These are phyloP conservation scores for Parmales sp. DNA, from an alignment of 108 stramenopile species.

Conservation along the genomic window DNA sequence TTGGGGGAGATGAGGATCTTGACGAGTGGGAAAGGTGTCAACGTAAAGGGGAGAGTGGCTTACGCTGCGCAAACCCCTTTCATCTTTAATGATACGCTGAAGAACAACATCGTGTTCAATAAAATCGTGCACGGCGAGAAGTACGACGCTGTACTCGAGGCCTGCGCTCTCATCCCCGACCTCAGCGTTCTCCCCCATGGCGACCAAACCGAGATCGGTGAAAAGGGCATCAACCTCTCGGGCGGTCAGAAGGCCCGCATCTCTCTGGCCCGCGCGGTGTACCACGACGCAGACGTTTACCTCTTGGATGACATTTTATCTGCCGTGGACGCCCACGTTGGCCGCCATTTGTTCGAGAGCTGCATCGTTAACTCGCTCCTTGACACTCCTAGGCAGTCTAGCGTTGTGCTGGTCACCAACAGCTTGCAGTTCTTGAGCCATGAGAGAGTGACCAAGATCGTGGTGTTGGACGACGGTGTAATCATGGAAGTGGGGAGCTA, in stretches of 20 bases:
- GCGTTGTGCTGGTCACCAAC: constrained; percentile 84
- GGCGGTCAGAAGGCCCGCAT: constrained; percentile 94
- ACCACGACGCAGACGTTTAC: constrained; percentile 71
- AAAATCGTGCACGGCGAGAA: constrained; percentile 45
- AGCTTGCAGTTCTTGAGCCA: constrained; percentile 72
- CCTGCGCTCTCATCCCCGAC: constrained; percentile 74
- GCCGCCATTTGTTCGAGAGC: constrained; percentile 69
- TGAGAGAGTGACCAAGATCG: constrained; percentile 50
- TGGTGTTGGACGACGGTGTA: constrained; percentile 62
- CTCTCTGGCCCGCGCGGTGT: constrained; percentile 87
- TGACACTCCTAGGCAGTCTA: constrained; percentile 24
- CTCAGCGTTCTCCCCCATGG: constrained; percentile 63
- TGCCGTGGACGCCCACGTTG: constrained; percentile 91
- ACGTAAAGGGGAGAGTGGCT: constrained; percentile 41
- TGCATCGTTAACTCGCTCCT: constrained; percentile 71
- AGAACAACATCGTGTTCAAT: constrained; percentile 70
- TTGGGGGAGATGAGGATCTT: constrained; percentile 70
- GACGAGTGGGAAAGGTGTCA: constrained; percentile 48
- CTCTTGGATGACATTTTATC: constrained; percentile 85
- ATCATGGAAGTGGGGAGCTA: constrained; percentile 72
- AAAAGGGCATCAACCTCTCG: constrained; percentile 72
- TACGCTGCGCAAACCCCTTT: constrained; percentile 75
- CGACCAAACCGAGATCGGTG: constrained; percentile 91
- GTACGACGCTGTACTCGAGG: constrained; percentile 61
- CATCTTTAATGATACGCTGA: constrained; percentile 85